A percentile compares a stretch with the other conserved stretches of the same genome.
Evolutionary conservation across 2,329 filamentous ascomycete species (phyloP).

Genomic region (Bertia moriformis): DNA sequence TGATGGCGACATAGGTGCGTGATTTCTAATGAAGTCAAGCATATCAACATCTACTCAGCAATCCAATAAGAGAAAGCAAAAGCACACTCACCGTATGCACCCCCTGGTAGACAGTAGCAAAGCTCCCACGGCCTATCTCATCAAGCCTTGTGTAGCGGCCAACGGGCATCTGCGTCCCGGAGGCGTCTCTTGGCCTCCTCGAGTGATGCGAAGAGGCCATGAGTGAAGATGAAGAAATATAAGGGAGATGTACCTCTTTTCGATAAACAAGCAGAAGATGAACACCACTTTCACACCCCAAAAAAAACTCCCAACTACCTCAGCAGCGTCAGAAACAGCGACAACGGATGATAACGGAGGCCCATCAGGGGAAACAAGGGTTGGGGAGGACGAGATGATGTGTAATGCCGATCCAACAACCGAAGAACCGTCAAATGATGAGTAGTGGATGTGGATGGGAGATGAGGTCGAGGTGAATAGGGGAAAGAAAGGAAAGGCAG

Average conservation of each 20-base stretch:
- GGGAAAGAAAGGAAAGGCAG: no score
- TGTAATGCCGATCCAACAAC: neutral
- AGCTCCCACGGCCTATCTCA: constrained; percentile 94
- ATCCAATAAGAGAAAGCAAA: neutral
- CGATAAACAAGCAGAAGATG: no score
- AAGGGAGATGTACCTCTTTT: no score
- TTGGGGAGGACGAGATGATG: neutral
- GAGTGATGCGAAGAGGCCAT: neutral
- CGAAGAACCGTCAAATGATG: no score
- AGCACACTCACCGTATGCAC: constrained; percentile 57
- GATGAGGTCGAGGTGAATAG: neutral
- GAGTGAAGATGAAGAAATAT: no score
- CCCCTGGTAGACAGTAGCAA: constrained; percentile 85
- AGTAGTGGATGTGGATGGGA: neutral
- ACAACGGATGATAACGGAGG: neutral
- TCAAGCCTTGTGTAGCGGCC: constrained; percentile 1
- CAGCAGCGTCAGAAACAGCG: neutral
- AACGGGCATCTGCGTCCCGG: neutral
- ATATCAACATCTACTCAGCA: neutral
- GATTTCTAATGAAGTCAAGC: neutral
- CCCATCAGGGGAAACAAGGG: constrained; percentile 1
- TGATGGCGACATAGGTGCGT: constrained; percentile 65
- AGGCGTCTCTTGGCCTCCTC: neutral
- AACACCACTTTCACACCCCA: no score
- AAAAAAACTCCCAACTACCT: neutral